phyloP scores from a whole-genome alignment of 169 alveolate genomes.

The Theileria luwenshuni region DNA sequence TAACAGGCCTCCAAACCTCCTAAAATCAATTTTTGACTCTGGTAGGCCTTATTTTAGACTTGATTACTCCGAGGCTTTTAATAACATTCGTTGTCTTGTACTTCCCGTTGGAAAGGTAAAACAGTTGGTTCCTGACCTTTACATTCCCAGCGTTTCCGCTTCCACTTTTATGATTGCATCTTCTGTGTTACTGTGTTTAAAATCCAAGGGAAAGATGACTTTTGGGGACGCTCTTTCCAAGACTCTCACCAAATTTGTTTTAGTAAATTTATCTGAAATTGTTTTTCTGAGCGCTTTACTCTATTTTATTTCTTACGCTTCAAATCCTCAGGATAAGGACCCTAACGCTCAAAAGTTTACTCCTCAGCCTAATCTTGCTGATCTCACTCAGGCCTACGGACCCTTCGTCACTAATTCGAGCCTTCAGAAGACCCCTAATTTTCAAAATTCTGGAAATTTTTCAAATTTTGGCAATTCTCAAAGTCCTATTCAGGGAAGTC shows the following conservation, averaged over 20 bases:
- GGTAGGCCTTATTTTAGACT: conserved; percentile 51
- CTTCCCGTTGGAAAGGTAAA: conserved; percentile 61
- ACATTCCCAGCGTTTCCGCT: conserved; percentile 60
- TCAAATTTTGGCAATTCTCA: too few species aligned
- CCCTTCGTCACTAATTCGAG: background rate
- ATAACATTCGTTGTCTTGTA: conserved; percentile 41
- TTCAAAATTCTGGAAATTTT: conserved; percentile 16
- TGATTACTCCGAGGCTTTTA: conserved; percentile 37
- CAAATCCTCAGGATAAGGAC: background rate
- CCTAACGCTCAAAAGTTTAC: background rate
- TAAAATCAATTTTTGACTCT: conserved; percentile 40
- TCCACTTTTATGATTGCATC: conserved; percentile 51
- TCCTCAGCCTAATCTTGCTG: background rate
- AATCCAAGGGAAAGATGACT: conserved; percentile 1
- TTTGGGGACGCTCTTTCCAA: conserved; percentile 45
- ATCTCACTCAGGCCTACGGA: conserved; percentile 16
- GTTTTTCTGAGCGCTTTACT: conserved; percentile 26
- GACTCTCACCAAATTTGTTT: conserved; percentile 34
- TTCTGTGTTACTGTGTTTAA: conserved; percentile 22
- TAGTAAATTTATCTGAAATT: conserved; percentile 36
- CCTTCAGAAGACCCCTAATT: background rate
- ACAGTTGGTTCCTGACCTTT: conserved; percentile 54
- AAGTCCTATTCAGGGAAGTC: background rate
- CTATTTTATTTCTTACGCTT: conserved; percentile 24
- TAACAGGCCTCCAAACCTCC: conserved; percentile 40